Percentiles rank a stretch among this genome's conserved stretches.
Evolutionary conservation across 257 asterid species (phyloP).

Genomic region (Linderniella brevidens): DNA sequence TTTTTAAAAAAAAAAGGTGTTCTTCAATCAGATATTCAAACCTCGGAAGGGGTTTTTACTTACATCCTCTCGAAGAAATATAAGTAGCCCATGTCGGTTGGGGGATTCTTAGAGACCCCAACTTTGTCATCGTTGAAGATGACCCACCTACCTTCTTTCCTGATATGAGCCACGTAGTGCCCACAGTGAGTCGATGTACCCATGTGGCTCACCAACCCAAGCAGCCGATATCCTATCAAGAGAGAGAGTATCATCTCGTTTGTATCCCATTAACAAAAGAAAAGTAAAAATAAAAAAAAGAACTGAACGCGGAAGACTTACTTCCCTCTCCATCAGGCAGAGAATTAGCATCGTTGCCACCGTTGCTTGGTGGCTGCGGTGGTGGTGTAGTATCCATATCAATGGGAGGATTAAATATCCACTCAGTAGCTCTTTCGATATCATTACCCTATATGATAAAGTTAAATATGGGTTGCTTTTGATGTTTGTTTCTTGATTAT

Average conservation of each 20-base stretch:
- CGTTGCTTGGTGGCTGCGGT: constrained; percentile 26
- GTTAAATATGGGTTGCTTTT: not conserved
- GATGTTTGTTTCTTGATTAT: not conserved
- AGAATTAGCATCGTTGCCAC: constrained; percentile 26
- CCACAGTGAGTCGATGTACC: constrained; percentile 98
- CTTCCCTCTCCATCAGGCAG: constrained; percentile 96
- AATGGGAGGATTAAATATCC: constrained; percentile 72
- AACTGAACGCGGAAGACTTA: constrained; percentile 23
- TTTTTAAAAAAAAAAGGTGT: too few relatives aligned
- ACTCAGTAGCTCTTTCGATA: constrained; percentile 84
- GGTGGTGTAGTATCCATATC: constrained; percentile 34
- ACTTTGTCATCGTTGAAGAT: constrained; percentile 91
- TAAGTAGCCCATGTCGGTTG: constrained; percentile 84
- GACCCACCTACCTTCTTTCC: constrained; percentile 80
- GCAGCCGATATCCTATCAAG: constrained; percentile 49
- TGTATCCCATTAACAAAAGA: too few relatives aligned
- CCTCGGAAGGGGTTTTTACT: too few relatives aligned
- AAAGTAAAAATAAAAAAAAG: too few relatives aligned
- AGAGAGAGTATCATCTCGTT: too few relatives aligned
- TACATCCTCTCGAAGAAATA: constrained; percentile 74
- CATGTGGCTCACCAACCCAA: constrained; percentile 86
- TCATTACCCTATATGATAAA: constrained; percentile 60
- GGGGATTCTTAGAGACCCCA: constrained; percentile 70
- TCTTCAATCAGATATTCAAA: too few relatives aligned
- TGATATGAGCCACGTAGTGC: constrained; percentile 85